phyloP scores from a whole-genome alignment of 495 filamentous ascomycete genomes.

The Aspergillus baeticus region DNA sequence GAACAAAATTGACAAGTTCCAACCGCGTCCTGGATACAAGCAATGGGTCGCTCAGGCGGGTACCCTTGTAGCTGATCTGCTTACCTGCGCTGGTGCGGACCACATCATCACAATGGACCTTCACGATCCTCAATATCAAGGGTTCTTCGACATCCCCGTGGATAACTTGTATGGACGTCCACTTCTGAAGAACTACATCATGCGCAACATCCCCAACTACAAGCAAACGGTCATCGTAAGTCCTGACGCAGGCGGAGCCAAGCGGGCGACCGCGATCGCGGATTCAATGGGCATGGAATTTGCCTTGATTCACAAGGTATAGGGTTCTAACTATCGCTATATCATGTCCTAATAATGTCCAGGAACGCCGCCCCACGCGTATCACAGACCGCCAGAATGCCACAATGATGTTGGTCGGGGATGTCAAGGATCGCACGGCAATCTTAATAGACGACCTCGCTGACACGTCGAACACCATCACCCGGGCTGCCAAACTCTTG shows the following conservation, averaged over 20 bases:
- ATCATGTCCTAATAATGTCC: slow-evolving; percentile 18
- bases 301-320: slow-evolving; percentile 96
- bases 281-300: slow-evolving; percentile 91
- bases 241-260: slow-evolving; percentile 94
- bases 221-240: slow-evolving; percentile 90
- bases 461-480: slow-evolving; percentile 96
- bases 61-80: slow-evolving; percentile 88
- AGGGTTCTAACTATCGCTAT: slow-evolving; percentile 25
- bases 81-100: slow-evolving; percentile 95
- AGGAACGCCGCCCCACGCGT: slow-evolving; percentile 96
- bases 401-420: slow-evolving; percentile 96
- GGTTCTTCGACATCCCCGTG: slow-evolving; percentile 97
- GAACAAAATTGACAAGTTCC: slow-evolving; percentile 58
- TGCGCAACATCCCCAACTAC: slow-evolving; percentile 80
- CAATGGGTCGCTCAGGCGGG: slow-evolving; percentile 98
- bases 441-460: slow-evolving; percentile 94
- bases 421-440: slow-evolving; percentile 75
- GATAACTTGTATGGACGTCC: slow-evolving; percentile 93
- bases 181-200: slow-evolving; percentile 85
- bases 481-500: slow-evolving; percentile 90
- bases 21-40: slow-evolving; percentile 88
- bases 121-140: slow-evolving; percentile 97
- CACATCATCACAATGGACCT: slow-evolving; percentile 95
- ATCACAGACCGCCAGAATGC: slow-evolving; percentile 94
- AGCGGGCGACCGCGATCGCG: slow-evolving; percentile 94